Percentiles rank a stretch among this genome's conserved stretches.
phyloP scores from a whole-genome alignment of 176 grass and related monocot genomes.

The Bromus sterilis region DNA sequence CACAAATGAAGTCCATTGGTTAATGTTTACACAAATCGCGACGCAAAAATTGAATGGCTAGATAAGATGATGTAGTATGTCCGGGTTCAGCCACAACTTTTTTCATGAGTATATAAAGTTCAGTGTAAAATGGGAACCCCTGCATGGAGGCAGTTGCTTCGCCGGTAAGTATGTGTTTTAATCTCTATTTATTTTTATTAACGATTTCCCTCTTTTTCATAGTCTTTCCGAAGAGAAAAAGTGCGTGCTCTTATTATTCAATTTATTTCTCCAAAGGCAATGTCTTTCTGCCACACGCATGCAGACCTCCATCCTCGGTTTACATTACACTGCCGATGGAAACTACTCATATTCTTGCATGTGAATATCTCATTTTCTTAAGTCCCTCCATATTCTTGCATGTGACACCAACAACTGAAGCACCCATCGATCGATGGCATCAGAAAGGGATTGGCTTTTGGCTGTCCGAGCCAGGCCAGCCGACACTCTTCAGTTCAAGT shows the following conservation, averaged over 20 bases:
- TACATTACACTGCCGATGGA: neutral
- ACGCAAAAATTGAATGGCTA: too few species aligned
- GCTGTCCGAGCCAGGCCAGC: neutral
- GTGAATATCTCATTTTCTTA: neutral
- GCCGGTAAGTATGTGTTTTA: neutral
- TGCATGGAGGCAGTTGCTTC: conserved; percentile 14
- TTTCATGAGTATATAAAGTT: too few species aligned
- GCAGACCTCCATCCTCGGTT: neutral
- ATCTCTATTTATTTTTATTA: neutral
- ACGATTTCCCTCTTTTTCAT: neutral
- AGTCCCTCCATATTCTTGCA: neutral
- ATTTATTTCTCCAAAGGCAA: neutral
- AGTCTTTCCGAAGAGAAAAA: neutral
- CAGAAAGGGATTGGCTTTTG: neutral
- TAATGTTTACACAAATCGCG: too few species aligned
- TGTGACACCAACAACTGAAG: neutral
- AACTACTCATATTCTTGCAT: neutral
- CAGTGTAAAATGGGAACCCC: neutral
- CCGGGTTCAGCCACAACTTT: too few species aligned
- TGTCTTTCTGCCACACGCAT: neutral
- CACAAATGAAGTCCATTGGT: too few species aligned
- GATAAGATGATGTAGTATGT: too few species aligned
- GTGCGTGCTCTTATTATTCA: neutral
- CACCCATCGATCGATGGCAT: neutral
- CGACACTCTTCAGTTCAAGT: neutral